Base-by-base conservation (phyloP, 805 yeast species). In the Schizosaccharomyces octosporus region DNA sequence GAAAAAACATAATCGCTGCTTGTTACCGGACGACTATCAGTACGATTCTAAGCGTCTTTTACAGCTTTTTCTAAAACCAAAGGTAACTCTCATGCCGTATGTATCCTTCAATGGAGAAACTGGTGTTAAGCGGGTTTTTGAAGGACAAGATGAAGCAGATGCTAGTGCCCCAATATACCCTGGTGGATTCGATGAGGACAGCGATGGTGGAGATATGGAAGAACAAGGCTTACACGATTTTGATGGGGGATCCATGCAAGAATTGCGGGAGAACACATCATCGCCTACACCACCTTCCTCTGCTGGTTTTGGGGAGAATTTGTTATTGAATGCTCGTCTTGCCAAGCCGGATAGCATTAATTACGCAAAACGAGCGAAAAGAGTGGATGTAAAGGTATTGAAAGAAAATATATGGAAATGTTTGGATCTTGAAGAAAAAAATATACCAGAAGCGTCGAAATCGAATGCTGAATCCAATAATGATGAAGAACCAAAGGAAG, bases 351-450 rank as follows among this genome's bases (percentile, higher is more conserved):
- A 70, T 48, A 72, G 71, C 58, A 69, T 82, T 27, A 79, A 76
- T 63, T 85, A 79, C 67, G 82, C 95, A 1, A 76, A 82, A 59
- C 79, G 80, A 6, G 87, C 95, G 4, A 87, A 87, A 69, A 79
- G 81, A 64, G 93, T 88, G 36, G 89, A 87, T 67, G 84, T 88
- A 42, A 79, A 80, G 64, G 72, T 74, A 31, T 74, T 87, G 61
- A 87, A 88, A 72, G 83, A 82, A 62, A 85, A 85, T 66, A 67
- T 87, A 48, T 87, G 95, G 95, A 74, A 75, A 41, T 75, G 79
- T 0, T 61, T 71, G 65, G 66, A 65, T 5, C 41, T 59, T 43
- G 29, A 21, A 4, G 19, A 21, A 5, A n/a, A 27, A 4, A 19
- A 7, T 24, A 7, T 13, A 11, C 48, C 6, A 15, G 59, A 55